A percentile compares a stretch with the other conserved stretches of the same genome.
phyloP scores from a whole-genome alignment of 257 asterid genomes.

The Coffea canephora region DNA sequence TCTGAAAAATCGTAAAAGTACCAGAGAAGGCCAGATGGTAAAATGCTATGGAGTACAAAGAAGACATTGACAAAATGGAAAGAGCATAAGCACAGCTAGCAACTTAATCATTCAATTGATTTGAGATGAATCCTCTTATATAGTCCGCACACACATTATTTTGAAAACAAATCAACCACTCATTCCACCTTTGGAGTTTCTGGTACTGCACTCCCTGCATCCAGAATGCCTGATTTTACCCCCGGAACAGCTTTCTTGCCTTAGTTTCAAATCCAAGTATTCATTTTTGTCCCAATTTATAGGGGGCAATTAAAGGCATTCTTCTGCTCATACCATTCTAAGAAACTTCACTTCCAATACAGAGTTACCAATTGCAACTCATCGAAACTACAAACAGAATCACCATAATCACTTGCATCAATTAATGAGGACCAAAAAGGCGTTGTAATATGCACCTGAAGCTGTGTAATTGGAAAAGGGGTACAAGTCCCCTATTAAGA shows the following conservation, averaged over 20 bases:
- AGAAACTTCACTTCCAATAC: background rate
- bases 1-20: too few relatives aligned
- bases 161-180: too few relatives aligned
- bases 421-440: conserved; percentile 5
- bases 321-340: too few relatives aligned
- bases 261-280: too few relatives aligned
- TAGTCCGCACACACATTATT: too few relatives aligned
- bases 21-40: background rate
- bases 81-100: too few relatives aligned
- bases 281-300: too few relatives aligned
- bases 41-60: too few relatives aligned
- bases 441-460: conserved; percentile 31
- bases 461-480: conserved; percentile 46
- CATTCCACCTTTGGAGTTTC: too few relatives aligned
- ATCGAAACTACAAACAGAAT: background rate
- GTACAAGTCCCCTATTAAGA: conserved; percentile 41
- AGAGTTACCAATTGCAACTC: background rate
- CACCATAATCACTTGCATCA: conserved; percentile 14
- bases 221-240: background rate
- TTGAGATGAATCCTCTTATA: too few relatives aligned
- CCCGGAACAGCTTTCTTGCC: background rate
- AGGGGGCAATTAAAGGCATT: background rate
- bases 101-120: too few relatives aligned
- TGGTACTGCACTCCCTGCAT: background rate
- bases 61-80: background rate